Evolutionary conservation across 2,329 filamentous ascomycete genomes (phyloP).

Genomic region (Trichoderma aggressivum): DNA sequence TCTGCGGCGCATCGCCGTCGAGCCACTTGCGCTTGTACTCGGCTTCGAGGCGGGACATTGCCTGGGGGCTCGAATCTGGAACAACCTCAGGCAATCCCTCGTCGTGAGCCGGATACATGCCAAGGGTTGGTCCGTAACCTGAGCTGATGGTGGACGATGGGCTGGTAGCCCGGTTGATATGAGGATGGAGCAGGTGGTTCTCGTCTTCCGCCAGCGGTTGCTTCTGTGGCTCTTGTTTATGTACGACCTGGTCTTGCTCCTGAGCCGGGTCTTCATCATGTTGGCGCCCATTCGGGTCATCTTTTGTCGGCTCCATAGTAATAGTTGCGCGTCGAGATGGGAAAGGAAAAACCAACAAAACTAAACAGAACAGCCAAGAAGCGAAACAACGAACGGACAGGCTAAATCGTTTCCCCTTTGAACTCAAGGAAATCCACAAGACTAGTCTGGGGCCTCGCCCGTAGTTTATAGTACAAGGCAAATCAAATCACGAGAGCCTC

Average conservation of each 20-base stretch:
- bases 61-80: background rate
- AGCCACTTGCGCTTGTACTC: constrained; percentile 17
- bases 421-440: background rate
- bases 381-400: background rate
- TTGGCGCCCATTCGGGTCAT: background rate
- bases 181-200: background rate
- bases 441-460: background rate
- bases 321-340: background rate
- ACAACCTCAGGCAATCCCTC: constrained; percentile 16
- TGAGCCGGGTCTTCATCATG: background rate
- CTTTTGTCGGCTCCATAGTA: background rate
- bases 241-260: background rate
- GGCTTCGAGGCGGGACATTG: background rate
- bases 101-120: constrained; percentile 2
- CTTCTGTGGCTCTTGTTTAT: background rate
- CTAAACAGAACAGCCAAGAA: background rate
- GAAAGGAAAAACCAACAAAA: background rate
- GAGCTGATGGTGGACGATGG: constrained; percentile 6
- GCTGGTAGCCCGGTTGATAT: background rate
- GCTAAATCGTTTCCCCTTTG: background rate
- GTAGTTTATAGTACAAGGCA: background rate
- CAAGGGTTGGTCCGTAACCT: constrained; percentile 9
- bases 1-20: background rate
- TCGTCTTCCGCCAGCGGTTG: background rate
- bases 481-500: background rate